Evolutionary conservation across 495 filamentous ascomycete species (phyloP).

Genomic region (Chaetomium tenue): DNA sequence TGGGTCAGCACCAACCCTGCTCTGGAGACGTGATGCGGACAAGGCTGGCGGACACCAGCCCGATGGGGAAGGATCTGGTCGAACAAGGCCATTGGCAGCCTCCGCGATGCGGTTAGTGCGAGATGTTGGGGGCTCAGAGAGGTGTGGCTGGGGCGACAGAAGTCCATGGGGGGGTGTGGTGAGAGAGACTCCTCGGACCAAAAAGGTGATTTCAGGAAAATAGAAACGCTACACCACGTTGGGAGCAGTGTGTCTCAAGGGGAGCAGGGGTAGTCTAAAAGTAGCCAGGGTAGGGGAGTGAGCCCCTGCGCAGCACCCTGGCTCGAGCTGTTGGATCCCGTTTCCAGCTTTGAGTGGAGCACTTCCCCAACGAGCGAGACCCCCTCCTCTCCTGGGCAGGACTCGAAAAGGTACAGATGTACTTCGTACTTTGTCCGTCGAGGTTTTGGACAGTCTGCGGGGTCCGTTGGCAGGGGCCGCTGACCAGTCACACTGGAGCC

Average conservation of each 20-base stretch:
- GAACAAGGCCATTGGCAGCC: conserved; percentile 15
- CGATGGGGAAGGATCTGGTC: conserved; percentile 29
- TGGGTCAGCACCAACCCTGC: conserved; percentile 22
- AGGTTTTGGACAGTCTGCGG: conserved; percentile 9
- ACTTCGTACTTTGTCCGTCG: neutral
- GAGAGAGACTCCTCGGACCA: conserved; percentile 24
- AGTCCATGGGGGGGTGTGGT: conserved; percentile 13
- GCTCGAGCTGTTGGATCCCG: conserved; percentile 28
- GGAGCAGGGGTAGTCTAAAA: conserved; percentile 32
- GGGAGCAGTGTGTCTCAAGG: conserved; percentile 29
- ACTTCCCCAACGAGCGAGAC: conserved; percentile 13
- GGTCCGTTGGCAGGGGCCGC: conserved; percentile 23
- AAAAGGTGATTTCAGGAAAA: conserved; percentile 32
- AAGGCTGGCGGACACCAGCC: conserved; percentile 30
- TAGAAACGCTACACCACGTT: conserved; percentile 33
- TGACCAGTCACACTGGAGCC: conserved; percentile 30
- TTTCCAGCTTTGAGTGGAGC: conserved; percentile 25
- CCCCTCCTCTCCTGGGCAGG: conserved; percentile 5
- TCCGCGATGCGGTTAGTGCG: conserved; percentile 21
- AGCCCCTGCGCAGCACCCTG: conserved; percentile 20
- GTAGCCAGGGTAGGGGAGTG: conserved; percentile 28
- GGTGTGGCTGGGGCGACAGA: conserved; percentile 20
- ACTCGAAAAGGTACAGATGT: neutral
- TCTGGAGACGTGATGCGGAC: conserved; percentile 15
- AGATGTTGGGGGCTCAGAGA: conserved; percentile 18